These are phyloP conservation scores for Pythium dissotocum DNA, from an alignment of 352 stramenopile species.

Conservation along the genomic window DNA sequence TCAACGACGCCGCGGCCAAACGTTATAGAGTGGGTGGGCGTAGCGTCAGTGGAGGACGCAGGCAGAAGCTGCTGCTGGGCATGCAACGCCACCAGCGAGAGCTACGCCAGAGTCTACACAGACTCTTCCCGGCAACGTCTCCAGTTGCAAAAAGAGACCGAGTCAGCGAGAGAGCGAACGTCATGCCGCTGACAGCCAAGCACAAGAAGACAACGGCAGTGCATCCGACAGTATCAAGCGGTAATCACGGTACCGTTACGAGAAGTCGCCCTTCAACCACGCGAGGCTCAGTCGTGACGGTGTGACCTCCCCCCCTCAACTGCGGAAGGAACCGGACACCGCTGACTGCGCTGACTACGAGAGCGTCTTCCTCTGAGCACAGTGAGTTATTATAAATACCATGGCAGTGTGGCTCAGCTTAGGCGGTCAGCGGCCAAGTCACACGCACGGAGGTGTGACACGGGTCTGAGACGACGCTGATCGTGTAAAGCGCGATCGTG, in stretches of 20 bases:
- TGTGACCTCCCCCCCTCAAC: neutral
- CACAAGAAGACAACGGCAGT: no score
- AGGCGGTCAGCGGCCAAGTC: slow-evolving; percentile 5
- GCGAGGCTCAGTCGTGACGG: neutral
- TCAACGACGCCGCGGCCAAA: neutral
- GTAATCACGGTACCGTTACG: no score
- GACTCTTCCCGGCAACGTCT: slow-evolving; percentile 11
- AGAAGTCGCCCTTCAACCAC: neutral
- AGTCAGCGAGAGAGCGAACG: neutral
- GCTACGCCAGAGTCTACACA: slow-evolving; percentile 23
- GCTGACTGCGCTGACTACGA: neutral
- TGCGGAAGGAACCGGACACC: neutral
- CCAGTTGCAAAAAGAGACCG: neutral
- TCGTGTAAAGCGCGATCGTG: slow-evolving; percentile 1
- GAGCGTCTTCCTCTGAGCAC: neutral
- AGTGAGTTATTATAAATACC: no score
- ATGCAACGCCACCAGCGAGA: slow-evolving; percentile 31
- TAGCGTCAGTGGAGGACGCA: neutral
- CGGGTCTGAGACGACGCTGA: slow-evolving; percentile 9
- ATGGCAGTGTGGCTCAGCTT: neutral
- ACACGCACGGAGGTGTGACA: slow-evolving; percentile 6
- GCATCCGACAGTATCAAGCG: no score
- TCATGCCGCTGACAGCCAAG: neutral
- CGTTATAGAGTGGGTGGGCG: neutral
- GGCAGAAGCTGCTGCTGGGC: slow-evolving; percentile 13